Evolutionary conservation across 164 flowering plant species (phyloP), one percentile per base, ranked within the genome.

Genomic region (Houttuynia cordata): DNA sequence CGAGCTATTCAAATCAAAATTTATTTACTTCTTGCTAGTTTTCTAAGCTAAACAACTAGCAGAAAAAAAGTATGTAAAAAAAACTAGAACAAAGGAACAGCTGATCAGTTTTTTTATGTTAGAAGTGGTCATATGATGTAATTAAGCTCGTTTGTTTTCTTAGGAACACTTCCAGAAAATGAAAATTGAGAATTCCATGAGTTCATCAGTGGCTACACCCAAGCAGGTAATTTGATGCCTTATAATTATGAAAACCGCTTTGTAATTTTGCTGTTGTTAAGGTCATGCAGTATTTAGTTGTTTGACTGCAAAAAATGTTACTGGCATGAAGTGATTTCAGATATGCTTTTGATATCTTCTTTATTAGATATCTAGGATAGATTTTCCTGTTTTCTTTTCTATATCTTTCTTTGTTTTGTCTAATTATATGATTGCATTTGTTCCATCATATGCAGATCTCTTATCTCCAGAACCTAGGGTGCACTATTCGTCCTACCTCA

Each of bases 91-190:
- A 45, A 12, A 17, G 8, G 49, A 45, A 1, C 49, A 45, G 14
- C 17, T 12, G 14, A 45, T 10, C 49, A 45, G 12, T 3, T 45
- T 45, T 12, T 45, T 45, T 17, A 12, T 45, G 13, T 10, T 45
- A 7, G 17, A 45, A 10, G 49, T 45, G 49, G 49, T 3, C 49
- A 45, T 45, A 10, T 45, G 14, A 45, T 45, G 14, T 45, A 17
- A 45, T 45, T 52, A n/a, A 7, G 24, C 13, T 13, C 15, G 4
- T 54, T 54, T 54, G 42, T 56, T 30, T 58, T 55, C 54, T 64
- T 70, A 92, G 98, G 98, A 89, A 72, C 83, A 89, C 71, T 92
- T 92, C 68, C 93, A 78, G 76, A 92, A 88, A 64, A 69, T 80
- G 39, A 78, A 91, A 70, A 84, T 92, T 25, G 98, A 92, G 75